These are phyloP conservation scores for Fusarium albosuccineum DNA, from an alignment of 2,329 filamentous ascomycete genomes.

Conservation along the genomic window DNA sequence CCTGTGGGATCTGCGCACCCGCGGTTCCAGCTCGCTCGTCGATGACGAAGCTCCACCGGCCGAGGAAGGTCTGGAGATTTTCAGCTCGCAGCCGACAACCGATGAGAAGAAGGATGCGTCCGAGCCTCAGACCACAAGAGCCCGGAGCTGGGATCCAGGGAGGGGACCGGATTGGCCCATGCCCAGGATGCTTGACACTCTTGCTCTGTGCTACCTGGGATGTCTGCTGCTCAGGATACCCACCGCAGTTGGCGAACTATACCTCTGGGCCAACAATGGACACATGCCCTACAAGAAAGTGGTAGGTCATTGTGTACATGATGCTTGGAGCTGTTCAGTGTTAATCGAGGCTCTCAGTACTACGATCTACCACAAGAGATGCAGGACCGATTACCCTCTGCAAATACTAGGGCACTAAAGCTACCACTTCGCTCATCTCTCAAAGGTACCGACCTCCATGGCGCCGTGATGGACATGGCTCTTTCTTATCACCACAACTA, in stretches of 20 bases:
- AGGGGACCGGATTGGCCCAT: constrained; percentile 63
- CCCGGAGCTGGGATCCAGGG: constrained; percentile 60
- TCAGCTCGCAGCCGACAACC: constrained; percentile 54
- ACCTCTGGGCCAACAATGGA: constrained; percentile 74
- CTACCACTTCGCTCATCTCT: constrained; percentile 58
- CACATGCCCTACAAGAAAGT: constrained; percentile 80
- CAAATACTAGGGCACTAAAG: constrained; percentile 72
- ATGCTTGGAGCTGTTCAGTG: background rate
- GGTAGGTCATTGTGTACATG: constrained; percentile 54
- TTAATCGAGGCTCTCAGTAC: constrained; percentile 55
- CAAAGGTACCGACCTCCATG: constrained; percentile 72
- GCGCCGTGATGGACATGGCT: constrained; percentile 70
- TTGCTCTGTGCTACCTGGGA: constrained; percentile 85
- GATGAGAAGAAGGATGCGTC: constrained; percentile 28
- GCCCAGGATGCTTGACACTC: constrained; percentile 79
- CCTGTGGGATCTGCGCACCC: constrained; percentile 82
- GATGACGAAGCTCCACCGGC: constrained; percentile 38
- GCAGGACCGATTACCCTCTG: constrained; percentile 71
- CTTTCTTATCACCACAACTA: constrained; percentile 76
- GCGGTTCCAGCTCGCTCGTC: constrained; percentile 57
- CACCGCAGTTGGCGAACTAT: constrained; percentile 79
- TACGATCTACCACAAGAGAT: constrained; percentile 73
- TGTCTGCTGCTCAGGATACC: constrained; percentile 81
- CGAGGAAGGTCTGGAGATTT: constrained; percentile 51
- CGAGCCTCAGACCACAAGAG: constrained; percentile 47